Base-by-base conservation (phyloP, 768 basidiomycete species). In the Suillus luteus region DNA sequence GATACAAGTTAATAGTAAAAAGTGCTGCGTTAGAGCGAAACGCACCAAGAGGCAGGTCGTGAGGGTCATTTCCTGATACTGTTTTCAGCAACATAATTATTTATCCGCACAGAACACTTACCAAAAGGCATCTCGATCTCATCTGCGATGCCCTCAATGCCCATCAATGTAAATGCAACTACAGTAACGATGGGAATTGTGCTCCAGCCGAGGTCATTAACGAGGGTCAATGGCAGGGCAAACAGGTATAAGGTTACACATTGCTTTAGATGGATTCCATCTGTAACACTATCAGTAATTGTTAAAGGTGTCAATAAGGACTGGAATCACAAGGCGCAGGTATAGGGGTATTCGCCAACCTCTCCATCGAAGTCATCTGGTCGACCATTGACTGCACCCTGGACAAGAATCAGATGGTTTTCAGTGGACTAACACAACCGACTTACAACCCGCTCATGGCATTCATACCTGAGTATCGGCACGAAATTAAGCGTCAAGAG, bases 111-210 rank as follows among this genome's bases (percentile, higher is more conserved):
- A 19, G 8, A 41, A 22, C 48, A 75, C 81, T 55, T 65, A 89
- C 94, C 95, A 68, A 97, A 97, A 0, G 96, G 96, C 88, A 92
- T 91, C 75, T 97, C 95, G 68, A 96, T 94, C 75, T 94, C 89
- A 65, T 96, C 90, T 0, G 96, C 95, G 67, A 97, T 98, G 5
- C 94, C 95, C 80, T 97, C 95, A 59, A 98, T 92, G 19, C 95
- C 94, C 86, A 95, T 95, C 60, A 97, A 84, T 0, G 92, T 95
- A 79, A 96, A 95, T 9, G 93, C 88, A 35, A 95, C 89, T 15
- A 91, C 85, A 24, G 93, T 94, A 22, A 93, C 87, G 31, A 95
- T 81, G n/a, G 91, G 92, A 11, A 96, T 82, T 72, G 91, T 91
- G 55, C 82, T 84, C 91, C 92, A 95, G 40, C 89, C 89, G 68